Evolutionary conservation across 2,329 filamentous ascomycete genomes (phyloP).

Genomic region (Botrytis paeoniae): DNA sequence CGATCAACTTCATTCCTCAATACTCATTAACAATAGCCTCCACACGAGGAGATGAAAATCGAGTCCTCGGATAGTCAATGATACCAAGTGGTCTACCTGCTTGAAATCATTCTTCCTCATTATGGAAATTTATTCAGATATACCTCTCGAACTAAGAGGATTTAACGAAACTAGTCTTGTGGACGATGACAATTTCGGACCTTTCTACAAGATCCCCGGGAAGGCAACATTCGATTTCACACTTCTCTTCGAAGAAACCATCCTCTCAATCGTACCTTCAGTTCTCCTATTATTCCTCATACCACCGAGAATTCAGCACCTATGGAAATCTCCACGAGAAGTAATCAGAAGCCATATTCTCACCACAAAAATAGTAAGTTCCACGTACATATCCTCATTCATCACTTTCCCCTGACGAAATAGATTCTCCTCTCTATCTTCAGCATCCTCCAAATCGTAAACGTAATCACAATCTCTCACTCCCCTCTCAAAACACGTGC

Average conservation of each 20-base stretch:
- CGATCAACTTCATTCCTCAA: not conserved
- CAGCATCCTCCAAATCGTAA: constrained; percentile 24
- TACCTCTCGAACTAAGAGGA: not conserved
- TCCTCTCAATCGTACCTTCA: constrained; percentile 32
- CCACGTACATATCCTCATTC: not conserved
- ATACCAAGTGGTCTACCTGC: not conserved
- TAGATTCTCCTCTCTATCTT: constrained; percentile 25
- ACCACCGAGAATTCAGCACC: constrained; percentile 22
- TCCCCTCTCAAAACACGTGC: constrained; percentile 21
- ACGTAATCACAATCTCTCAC: constrained; percentile 24
- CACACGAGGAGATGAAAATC: not conserved
- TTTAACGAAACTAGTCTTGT: not conserved
- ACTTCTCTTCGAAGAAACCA: constrained; percentile 34
- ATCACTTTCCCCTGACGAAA: constrained; percentile 7
- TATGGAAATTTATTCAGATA: not conserved
- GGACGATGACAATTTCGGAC: constrained; percentile 16
- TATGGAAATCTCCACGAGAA: constrained; percentile 27
- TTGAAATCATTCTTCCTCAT: not conserved
- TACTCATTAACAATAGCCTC: not conserved
- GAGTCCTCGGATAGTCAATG: not conserved
- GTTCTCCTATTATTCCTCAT: constrained; percentile 27
- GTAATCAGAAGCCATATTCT: constrained; percentile 24
- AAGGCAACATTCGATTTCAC: constrained; percentile 32
- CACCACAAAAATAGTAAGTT: constrained; percentile 27
- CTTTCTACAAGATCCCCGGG: not conserved